Base-by-base conservation (phyloP, 441 rosid species). In the Biscutella laevigata region DNA sequence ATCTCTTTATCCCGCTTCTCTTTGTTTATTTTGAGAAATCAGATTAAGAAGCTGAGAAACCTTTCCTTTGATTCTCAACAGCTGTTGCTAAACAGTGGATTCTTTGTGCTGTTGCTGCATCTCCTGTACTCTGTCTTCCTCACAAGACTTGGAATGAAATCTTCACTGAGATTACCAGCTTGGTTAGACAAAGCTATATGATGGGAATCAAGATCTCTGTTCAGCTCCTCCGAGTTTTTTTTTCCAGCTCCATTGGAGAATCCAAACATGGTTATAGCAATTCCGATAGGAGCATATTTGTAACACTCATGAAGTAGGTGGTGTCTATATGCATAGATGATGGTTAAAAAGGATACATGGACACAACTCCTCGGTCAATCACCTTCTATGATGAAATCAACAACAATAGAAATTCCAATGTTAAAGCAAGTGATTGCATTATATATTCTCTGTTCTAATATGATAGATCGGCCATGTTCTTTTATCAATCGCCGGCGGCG, bases 181-280 rank as follows among this genome's bases (percentile, higher is more conserved):
- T 90, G 97, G 97, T 72, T 86, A 42, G 86, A 86, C 73, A 81
- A 70, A 67, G 88, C 88, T 15, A 67, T 86, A 36, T 75, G 60
- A 69, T 61, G 60, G 45, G 2, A n/a, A 37, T 45, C 54, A 36
- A 17, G 11, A 9, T 16, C 36, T 25, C 36, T 12, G 30, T 11
- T 42, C n/a, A 22, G 47, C 51, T 13, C 21, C 26, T 14, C 4
- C 8, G 12, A 8, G n/a, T n/a, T n/a, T 34, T 8, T 32, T 30
- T 36, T 44, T 13, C 19, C 46, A 44, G 67, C 9, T 42, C 47
- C 67, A 35, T 27, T 12, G 20, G 35, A 43, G 40, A 52, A 27
- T 36, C 14, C 40, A 43, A 29, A 51, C 35, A 32, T 61, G 22
- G 12, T 37, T 41, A 41, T 21, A 40, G 57, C 19, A 48, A 20